Base-by-base conservation (phyloP, 164 flowering plant species). In the Macadamia integrifolia region DNA sequence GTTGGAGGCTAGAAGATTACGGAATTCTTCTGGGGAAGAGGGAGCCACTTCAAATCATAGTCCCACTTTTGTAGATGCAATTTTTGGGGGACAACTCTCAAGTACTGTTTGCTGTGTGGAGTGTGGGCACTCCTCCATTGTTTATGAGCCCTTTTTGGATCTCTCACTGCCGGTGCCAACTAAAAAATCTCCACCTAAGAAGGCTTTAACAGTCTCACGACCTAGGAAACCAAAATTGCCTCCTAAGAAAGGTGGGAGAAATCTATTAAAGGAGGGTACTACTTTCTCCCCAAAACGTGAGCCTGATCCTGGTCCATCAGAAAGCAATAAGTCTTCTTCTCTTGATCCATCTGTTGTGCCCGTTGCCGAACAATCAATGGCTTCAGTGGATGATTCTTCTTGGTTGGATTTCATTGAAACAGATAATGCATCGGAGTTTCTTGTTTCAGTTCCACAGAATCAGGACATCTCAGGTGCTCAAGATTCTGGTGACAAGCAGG, bases 81-180 rank as follows among this genome's bases (percentile, higher is more conserved):
- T 87, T 58, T 93, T 93, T 80, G 92, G 97, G 29, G 98, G 98
- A 9, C 84, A 80, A 81, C 81, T 88, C 32, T 89, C 94, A 58
- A 95, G 98, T 68, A 89, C 96, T 53, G 88, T 95, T 31, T 77
- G 83, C 67, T 95, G 99, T 73, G 50, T 71, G 57, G 93, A 85
- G 73, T 95, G 99, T 81, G 89, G 89, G 61, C 88, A 88, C 66
- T 78, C 94, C 29, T 95, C 99, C 18, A 81, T 79, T n/a, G 92
- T 88, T 32, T 83, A 80, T 76, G 99, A 95, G 77, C 93, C 92
- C 46, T 92, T 87, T 81, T 73, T 92, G 68, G 99, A 95, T 80
- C 88, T 95, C 29, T 95, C 99, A 6, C 79, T 95, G 29, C 87
- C 98, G 13, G 85, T 95, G 46, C 97, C 97, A 63, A 84, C 84